Percentiles rank a stretch among this genome's conserved stretches.
These are phyloP conservation scores for Phytophthora pseudosyringae DNA, from an alignment of 352 stramenopile genomes.

Conservation along the genomic window DNA sequence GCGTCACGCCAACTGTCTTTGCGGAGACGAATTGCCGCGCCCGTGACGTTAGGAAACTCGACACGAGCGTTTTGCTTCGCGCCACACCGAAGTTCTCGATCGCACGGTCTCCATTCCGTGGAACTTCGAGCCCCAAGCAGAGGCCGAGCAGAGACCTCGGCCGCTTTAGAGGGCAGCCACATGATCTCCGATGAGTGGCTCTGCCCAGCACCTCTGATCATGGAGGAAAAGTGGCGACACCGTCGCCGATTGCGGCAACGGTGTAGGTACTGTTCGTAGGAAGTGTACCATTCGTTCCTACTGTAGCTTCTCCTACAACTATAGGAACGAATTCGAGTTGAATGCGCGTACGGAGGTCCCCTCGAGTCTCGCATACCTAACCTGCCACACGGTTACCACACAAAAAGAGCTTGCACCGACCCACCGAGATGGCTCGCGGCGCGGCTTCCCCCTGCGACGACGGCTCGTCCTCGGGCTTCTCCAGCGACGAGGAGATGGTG, in stretches of 20 bases:
- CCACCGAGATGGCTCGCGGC: conserved; percentile 28
- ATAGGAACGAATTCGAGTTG: background rate
- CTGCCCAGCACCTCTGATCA: conserved; percentile 15
- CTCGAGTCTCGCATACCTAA: background rate
- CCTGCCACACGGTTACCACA: background rate
- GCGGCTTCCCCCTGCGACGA: conserved; percentile 7
- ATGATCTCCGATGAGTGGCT: conserved; percentile 28
- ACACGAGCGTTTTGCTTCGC: conserved; percentile 2
- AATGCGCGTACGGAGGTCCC: background rate
- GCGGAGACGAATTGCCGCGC: background rate
- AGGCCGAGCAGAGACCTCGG: conserved; percentile 3
- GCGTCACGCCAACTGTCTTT: conserved; percentile 21
- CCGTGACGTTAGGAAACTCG: background rate
- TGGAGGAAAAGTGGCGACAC: conserved; percentile 31
- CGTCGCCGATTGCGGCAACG: conserved; percentile 16
- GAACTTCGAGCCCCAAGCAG: background rate
- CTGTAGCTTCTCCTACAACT: background rate
- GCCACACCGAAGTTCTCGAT: conserved; percentile 17
- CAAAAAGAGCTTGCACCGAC: background rate
- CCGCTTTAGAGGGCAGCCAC: conserved; percentile 21
- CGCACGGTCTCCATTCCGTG: conserved; percentile 2
- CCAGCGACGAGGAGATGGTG: conserved; percentile 47
- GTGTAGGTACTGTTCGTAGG: background rate
- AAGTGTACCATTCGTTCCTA: background rate
- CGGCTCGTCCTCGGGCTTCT: conserved; percentile 53